Conservation (phyloP, 148 eudicot species). For the Oxyria digyna region DNA sequence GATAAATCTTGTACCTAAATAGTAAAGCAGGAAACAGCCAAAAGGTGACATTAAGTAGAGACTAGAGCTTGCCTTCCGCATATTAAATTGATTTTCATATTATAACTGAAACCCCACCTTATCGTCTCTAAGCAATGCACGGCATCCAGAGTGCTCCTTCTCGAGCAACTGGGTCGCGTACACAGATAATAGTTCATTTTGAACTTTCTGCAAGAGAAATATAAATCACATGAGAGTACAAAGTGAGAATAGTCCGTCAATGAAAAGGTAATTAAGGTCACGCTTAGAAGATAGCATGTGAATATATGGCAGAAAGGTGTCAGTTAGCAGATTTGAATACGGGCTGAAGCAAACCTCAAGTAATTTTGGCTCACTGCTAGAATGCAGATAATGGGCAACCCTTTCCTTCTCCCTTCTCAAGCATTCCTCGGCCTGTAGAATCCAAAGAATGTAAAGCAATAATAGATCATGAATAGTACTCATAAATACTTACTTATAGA, state of each 20-base stretch:
- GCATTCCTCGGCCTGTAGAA: slow-evolving; percentile 79
- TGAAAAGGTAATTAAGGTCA: too few species aligned
- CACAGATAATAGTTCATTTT: slow-evolving; percentile 68
- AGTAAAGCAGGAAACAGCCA: not conserved
- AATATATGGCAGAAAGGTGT: too few species aligned
- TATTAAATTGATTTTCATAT: not conserved
- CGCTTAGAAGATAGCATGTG: too few species aligned
- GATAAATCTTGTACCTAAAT: slow-evolving; percentile 78
- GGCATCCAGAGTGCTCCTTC: slow-evolving; percentile 92
- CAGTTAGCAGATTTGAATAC: not conserved
- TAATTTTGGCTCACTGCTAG: slow-evolving; percentile 80
- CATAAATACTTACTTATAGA: not conserved
- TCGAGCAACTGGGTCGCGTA: slow-evolving; percentile 82
- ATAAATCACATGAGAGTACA: not conserved
- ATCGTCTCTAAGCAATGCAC: slow-evolving; percentile 83
- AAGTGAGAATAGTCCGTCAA: too few species aligned
- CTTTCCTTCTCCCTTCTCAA: slow-evolving; percentile 84
- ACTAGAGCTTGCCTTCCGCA: not conserved
- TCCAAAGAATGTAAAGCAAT: not conserved
- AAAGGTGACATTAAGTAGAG: not conserved
- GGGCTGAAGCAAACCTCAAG: slow-evolving; percentile 44
- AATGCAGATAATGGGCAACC: slow-evolving; percentile 74
- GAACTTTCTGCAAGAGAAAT: slow-evolving; percentile 48
- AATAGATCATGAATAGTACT: too few species aligned
- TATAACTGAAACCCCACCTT: slow-evolving; percentile 34